Conservation (phyloP, 2,329 filamentous ascomycete genomes). For the Truncatella angustata region DNA sequence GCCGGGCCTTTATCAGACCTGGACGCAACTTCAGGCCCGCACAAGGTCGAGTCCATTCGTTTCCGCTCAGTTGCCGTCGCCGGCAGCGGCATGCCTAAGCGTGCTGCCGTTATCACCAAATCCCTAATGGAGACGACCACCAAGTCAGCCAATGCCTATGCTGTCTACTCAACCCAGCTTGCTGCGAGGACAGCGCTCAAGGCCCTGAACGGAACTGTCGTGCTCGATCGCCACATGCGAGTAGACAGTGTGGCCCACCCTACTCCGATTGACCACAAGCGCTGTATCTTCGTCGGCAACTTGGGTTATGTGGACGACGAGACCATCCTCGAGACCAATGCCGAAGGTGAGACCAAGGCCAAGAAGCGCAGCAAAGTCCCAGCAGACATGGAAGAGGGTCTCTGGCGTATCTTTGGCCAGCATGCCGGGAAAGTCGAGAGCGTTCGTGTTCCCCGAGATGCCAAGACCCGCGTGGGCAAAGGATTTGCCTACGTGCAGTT, state of each 20-base stretch:
- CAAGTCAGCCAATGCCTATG: slow-evolving; percentile 91
- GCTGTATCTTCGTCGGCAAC: slow-evolving; percentile 96
- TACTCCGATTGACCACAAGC: slow-evolving; percentile 74
- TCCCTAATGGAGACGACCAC: slow-evolving; percentile 89
- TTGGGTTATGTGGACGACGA: slow-evolving; percentile 95
- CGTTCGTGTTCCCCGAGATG: slow-evolving; percentile 87
- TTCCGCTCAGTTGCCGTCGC: slow-evolving; percentile 93
- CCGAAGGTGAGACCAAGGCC: slow-evolving; percentile 64
- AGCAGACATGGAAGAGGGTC: slow-evolving; percentile 86
- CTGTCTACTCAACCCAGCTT: slow-evolving; percentile 73
- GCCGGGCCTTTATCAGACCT: slow-evolving; percentile 65
- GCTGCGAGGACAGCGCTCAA: slow-evolving; percentile 75
- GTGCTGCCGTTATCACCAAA: slow-evolving; percentile 90
- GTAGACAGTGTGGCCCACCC: slow-evolving; percentile 92
- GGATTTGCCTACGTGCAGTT: slow-evolving; percentile 98
- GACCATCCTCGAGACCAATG: slow-evolving; percentile 63
- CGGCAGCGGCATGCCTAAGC: slow-evolving; percentile 75
- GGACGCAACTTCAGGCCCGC: slow-evolving; percentile 47
- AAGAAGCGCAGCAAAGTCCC: slow-evolving; percentile 74
- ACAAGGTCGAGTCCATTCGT: slow-evolving; percentile 85
- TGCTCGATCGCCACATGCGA: slow-evolving; percentile 84
- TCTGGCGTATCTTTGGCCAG: slow-evolving; percentile 78
- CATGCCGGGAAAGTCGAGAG: slow-evolving; percentile 80
- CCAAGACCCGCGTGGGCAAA: slow-evolving; percentile 89
- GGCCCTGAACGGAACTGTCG: slow-evolving; percentile 77